Base-by-base conservation (phyloP, 495 filamentous ascomycete species). In the Tuber calosporum region DNA sequence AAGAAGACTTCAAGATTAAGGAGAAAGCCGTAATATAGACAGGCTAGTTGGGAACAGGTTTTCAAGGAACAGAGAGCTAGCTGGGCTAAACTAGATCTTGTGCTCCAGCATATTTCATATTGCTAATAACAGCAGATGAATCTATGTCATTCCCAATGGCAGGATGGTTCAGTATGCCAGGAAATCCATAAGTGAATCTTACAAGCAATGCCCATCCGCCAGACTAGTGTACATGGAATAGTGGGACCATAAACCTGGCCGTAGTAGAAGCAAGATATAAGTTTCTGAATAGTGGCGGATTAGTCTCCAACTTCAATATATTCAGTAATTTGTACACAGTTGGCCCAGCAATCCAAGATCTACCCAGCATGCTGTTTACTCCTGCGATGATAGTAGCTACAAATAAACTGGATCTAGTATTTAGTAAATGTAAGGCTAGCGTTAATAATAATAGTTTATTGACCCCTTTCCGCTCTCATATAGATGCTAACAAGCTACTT, bases 361-460 rank as follows among this genome's bases (percentile, higher is more conserved):
- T 91, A 43, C 91, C 93, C 77, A 92, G 92, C 48, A 89, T 90
- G 69, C 87, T 94, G 58, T 88, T 90, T 71, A 85, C 89, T 66
- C 89, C 91, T 34, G 84, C 91, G 53, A 87, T 84, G 38, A 84
- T 89, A 73, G 79, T 84, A 4, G 84, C 86, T 0, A 87, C 87
- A 34, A 82, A 85, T 74, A 83, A 85, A 42, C 82, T 93, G 41
- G 84, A 92, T 40, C 92, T 92, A 0, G 81, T 93, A 26, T 94
- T 95, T 77, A 87, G 90, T 69, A 91, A 90, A 69, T 90, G 87
- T 79, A 94, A 95, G 81, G 84, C 93, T 67, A 86, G 87, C 53
- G 87, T 90, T 69, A 94, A 93, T 83, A 93, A 92, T 81, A 92
- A 94, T 73, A 91, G 69, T 71, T 67, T 17, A 45, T 34, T 11